These are phyloP conservation scores for Vigna mungo DNA, from an alignment of 306 rosid genomes.

Conservation along the genomic window DNA sequence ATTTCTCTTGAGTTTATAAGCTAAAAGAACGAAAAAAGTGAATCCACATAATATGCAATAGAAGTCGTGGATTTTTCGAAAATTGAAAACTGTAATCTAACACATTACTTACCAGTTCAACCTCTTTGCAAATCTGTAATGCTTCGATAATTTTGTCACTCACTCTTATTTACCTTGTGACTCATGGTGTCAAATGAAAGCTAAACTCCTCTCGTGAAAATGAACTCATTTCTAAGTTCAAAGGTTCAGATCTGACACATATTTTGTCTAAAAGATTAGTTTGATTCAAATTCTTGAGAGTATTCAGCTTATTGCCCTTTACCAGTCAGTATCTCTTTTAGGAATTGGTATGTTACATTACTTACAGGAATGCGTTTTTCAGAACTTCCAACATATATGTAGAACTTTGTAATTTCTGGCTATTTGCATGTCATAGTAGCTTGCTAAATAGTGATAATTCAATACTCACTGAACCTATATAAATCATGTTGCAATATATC, in stretches of 20 bases:
- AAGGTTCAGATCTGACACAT: background rate
- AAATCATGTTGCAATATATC: background rate
- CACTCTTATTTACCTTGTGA: too few species aligned
- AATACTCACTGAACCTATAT: background rate
- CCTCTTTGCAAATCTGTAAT: too few species aligned
- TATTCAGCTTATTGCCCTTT: background rate
- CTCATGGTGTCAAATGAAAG: too few species aligned
- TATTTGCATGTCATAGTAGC: background rate
- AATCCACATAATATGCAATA: background rate
- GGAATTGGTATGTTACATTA: background rate
- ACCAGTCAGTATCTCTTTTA: background rate
- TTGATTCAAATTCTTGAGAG: slow-evolving; percentile 26
- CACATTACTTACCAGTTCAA: background rate
- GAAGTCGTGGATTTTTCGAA: background rate
- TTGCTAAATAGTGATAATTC: background rate
- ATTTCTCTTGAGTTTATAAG: background rate
- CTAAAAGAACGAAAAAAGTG: background rate
- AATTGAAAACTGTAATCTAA: background rate
- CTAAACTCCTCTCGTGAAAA: too few species aligned
- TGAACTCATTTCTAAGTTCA: background rate
- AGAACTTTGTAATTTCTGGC: background rate
- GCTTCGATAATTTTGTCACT: too few species aligned
- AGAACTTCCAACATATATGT: background rate
- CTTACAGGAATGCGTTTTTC: background rate
- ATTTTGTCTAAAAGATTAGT: background rate